Evolutionary conservation across 371 early-diverging fungal genomes (phyloP), one percentile per base, ranked within the genome.

Genomic region (Blakeslea trispora): DNA sequence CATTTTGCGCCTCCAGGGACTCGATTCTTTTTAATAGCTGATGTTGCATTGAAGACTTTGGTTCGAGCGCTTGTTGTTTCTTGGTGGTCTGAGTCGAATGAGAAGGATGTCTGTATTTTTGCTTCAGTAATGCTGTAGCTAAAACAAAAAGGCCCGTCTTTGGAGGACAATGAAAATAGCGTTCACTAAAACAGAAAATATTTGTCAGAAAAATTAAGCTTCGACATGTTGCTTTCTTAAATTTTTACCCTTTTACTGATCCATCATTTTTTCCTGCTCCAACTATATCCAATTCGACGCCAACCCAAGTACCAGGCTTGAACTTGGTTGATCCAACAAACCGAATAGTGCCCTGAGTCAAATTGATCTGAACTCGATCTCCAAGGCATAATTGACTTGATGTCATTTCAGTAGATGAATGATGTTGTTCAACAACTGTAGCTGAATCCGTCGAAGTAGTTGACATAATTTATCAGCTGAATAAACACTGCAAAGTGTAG

Each of bases 241-340:
- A 42, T 31, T 42, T 17, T 61, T 74, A 77, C 77, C 89, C 91
- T 19, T 72, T 68, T 17, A 85, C 83, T 15, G 75, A 74, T 19
- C 91, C 91, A 49, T 88, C 82, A 67, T 91, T 91, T 58, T 91
- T 91, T 21, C 91, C 91, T 32, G 77, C 69, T 22, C 86, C 89
- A 2, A 59, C 65, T 28, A 55, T 61, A 42, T 90, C 90, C 9
- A 91, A 74, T 65, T 88, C 88, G 49, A 91, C 77, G 9, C 91
- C 91, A 18, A 86, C 91, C 91, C 91, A 91, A 5, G 78, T 70
- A 14, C 91, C 91, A 34, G 77, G 69, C 58, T 88, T 89, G 52
- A 84, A 82, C 34, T 86, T 70, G 17, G 85, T 83, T 8, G 83
- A 74, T 11, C 91, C 91, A 35, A 89, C 45, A 61, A 72, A 91